Evolutionary conservation across 169 alveolate species (phyloP).

Genomic region (Miamiensis avidus): DNA sequence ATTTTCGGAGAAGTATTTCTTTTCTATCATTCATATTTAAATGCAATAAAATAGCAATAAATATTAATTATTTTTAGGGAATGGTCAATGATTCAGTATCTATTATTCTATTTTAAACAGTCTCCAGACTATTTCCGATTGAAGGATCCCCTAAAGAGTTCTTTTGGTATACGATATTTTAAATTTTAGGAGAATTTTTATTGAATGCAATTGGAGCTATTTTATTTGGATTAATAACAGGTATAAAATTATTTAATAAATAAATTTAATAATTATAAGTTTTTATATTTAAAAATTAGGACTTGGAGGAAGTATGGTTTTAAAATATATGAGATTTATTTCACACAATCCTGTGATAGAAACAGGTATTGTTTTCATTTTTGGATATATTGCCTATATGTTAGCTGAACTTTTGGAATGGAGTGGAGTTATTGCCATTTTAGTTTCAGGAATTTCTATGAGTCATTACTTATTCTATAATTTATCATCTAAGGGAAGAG

Average conservation of each 20-base stretch:
- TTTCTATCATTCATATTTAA: neutral
- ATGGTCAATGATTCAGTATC: slow-evolving; percentile 67
- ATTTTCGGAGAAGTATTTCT: slow-evolving; percentile 49
- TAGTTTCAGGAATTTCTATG: slow-evolving; percentile 57
- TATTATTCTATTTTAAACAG: slow-evolving; percentile 52
- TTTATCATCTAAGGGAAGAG: slow-evolving; percentile 37
- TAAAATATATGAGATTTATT: slow-evolving; percentile 47
- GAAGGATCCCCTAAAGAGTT: slow-evolving; percentile 17
- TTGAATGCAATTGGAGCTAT: slow-evolving; percentile 36
- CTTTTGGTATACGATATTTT: slow-evolving; percentile 27
- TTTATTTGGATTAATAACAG: slow-evolving; percentile 34
- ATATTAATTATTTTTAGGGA: slow-evolving; percentile 19
- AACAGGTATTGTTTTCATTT: slow-evolving; percentile 40
- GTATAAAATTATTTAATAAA: too few species aligned
- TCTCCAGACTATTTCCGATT: slow-evolving; percentile 26
- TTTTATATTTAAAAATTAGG: slow-evolving; percentile 3
- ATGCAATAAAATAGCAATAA: too few species aligned
- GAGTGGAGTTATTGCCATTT: slow-evolving; percentile 52
- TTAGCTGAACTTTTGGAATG: slow-evolving; percentile 43
- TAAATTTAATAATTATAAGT: neutral
- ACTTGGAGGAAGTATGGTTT: slow-evolving; percentile 41
- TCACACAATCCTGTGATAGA: slow-evolving; percentile 52
- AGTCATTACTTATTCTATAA: slow-evolving; percentile 58
- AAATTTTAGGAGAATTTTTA: slow-evolving; percentile 48
- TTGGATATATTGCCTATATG: slow-evolving; percentile 52